Percentiles rank a stretch among this genome's conserved stretches.
phyloP scores from a whole-genome alignment of 306 rosid genomes.

The Styphnolobium japonicum region DNA sequence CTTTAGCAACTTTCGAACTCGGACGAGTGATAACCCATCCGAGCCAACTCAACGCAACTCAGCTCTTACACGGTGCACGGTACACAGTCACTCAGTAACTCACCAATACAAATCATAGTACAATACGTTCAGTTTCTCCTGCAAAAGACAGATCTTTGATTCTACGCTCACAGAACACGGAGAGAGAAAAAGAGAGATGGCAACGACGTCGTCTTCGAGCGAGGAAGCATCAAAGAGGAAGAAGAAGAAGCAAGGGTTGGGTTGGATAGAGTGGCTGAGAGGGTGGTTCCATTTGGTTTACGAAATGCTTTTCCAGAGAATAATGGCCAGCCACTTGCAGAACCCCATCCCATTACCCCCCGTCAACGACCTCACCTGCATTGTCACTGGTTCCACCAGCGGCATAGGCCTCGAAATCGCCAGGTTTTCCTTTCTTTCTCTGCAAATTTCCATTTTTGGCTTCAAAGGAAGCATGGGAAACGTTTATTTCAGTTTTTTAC shows the following conservation, averaged over 20 bases:
- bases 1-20: no score
- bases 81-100: no score
- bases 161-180: not conserved
- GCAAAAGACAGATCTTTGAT: slow-evolving; percentile 36
- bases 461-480: not conserved
- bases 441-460: not conserved
- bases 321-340: slow-evolving; percentile 77
- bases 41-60: not conserved
- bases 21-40: not conserved
- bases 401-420: slow-evolving; percentile 97
- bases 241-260: slow-evolving; percentile 59
- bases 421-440: slow-evolving; percentile 38
- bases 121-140: not conserved
- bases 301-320: slow-evolving; percentile 89
- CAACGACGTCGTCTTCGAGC: slow-evolving; percentile 40
- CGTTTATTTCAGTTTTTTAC: not conserved
- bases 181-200: slow-evolving; percentile 35
- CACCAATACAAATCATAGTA: not conserved
- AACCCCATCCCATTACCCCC: slow-evolving; percentile 93
- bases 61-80: not conserved
- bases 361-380: slow-evolving; percentile 68
- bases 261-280: slow-evolving; percentile 87
- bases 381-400: slow-evolving; percentile 95
- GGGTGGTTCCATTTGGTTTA: slow-evolving; percentile 64
- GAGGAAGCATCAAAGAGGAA: slow-evolving; percentile 27